Evolutionary conservation across 1,284 basidiomycete species (phyloP).

Genomic region (Flammula alnicola): DNA sequence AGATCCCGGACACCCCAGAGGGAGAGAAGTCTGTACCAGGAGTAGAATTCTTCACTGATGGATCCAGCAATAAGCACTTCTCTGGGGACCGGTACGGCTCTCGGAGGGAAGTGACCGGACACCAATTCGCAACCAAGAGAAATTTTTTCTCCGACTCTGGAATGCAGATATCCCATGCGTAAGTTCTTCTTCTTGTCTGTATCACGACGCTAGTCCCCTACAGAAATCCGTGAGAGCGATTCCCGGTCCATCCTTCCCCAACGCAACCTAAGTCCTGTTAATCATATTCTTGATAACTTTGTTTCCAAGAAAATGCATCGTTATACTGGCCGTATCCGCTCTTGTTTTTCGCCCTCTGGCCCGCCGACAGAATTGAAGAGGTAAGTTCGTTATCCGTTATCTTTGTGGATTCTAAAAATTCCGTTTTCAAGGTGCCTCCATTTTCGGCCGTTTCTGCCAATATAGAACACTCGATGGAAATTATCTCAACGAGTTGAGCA

Average conservation of each 20-base stretch:
- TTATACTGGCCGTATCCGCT: conserved; percentile 50
- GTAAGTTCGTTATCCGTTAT: conserved; percentile 34
- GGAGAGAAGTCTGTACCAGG: too few species aligned
- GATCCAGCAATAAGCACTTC: too few species aligned
- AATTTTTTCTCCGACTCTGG: too few species aligned
- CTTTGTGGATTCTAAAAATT: not conserved
- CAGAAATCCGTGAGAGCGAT: too few species aligned
- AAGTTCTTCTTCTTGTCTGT: conserved; percentile 22
- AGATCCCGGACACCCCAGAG: conserved; percentile 35
- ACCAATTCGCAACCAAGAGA: too few species aligned
- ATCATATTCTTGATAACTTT: conserved; percentile 45
- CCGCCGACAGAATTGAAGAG: conserved; percentile 49
- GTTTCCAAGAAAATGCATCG: conserved; percentile 54
- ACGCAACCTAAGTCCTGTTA: not conserved
- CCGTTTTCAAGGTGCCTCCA: conserved; percentile 37
- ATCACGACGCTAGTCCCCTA: too few species aligned
- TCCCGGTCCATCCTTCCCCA: too few species aligned
- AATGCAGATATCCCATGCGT: conserved; percentile 46
- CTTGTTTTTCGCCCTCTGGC: conserved; percentile 66
- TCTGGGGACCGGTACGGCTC: too few species aligned
- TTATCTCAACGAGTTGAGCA: conserved; percentile 65
- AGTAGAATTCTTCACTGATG: too few species aligned
- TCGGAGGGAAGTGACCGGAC: conserved; percentile 23
- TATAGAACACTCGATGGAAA: conserved; percentile 68
- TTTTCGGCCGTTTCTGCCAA: conserved; percentile 64